Evolutionary conservation across 192 early-diverging fungal species (phyloP).

Genomic region (Entomortierella beljakovae): DNA sequence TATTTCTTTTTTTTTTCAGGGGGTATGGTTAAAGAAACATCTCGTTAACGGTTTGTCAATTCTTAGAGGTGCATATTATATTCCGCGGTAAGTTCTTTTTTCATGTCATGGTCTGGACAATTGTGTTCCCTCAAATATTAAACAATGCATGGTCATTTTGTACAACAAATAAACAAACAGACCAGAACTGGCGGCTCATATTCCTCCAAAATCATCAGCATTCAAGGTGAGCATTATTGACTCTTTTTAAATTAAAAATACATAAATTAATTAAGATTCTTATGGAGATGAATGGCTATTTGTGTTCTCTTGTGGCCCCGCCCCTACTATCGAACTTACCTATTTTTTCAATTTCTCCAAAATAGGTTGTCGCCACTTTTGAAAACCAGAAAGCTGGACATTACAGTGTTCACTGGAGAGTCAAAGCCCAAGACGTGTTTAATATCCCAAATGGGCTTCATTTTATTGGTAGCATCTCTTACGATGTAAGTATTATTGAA

Average conservation of each 20-base stretch:
- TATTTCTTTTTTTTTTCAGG: too few relatives aligned
- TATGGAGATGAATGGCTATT: too few relatives aligned
- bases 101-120: too few relatives aligned
- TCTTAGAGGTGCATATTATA: too few relatives aligned
- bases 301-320: too few relatives aligned
- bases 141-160: too few relatives aligned
- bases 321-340: too few relatives aligned
- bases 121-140: too few relatives aligned
- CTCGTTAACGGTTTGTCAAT: too few relatives aligned
- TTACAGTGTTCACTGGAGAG: constrained; percentile 17
- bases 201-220: background rate
- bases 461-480: constrained; percentile 2
- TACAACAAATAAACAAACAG: background rate
- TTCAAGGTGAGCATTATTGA: background rate
- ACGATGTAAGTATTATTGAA: constrained; percentile 4
- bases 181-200: background rate
- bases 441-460: background rate
- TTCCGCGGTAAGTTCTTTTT: background rate
- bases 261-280: too few relatives aligned
- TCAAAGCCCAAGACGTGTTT: background rate
- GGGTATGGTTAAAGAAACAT: too few relatives aligned
- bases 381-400: background rate
- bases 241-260: too few relatives aligned
- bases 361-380: constrained; percentile 3
- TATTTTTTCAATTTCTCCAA: background rate